Evolutionary conservation across 768 basidiomycete genomes (phyloP), one percentile per base, ranked within the genome.

Genomic region (Termitomyces sp.): DNA sequence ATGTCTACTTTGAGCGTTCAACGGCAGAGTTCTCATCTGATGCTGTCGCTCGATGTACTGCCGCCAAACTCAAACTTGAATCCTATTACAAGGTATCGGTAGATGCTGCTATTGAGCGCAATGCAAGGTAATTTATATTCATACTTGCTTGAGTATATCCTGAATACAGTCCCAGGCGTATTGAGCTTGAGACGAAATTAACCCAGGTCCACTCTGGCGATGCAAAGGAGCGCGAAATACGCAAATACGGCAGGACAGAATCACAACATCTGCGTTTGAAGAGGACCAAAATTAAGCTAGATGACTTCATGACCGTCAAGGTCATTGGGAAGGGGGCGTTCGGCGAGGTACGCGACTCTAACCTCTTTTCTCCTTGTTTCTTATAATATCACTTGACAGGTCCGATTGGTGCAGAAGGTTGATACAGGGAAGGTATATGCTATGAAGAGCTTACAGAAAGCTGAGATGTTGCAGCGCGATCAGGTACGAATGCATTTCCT

Each of bases 251-350:
- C 61, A 86, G 89, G 71, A 84, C 86, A 55, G 94, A 96, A 72
- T 87, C 85, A 14, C 90, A 91, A 55, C 94, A 92, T 76, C 77
- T 99, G 39, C 85, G 96, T n/a, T 76, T 99, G 58, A 82, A 90
- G 58, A 81, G 96, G 62, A 98, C 96, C 35, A 92, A 94, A 71
- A 89, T 99, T 66, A 94, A 92, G 43, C 75, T 98, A 53, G 77
- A 88, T 37, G 93, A 98, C 75, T 99, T 99, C 80, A 79, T 85
- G 61, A 98, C 96, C 2, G 88, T 99, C 66, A 98, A 99, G 71
- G 95, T 98, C 59, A 99, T 98, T 67, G 96, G 96, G 27, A 97
- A 97, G 77, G 96, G 96, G 61, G 96, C 96, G 11, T 98, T 98
- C 66, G 96, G 96, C 67, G 96, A 98, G 80, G 94, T 93, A 60